Evolutionary conservation across 2,329 filamentous ascomycete species (phyloP).

Genomic region (Piedraia hortae): DNA sequence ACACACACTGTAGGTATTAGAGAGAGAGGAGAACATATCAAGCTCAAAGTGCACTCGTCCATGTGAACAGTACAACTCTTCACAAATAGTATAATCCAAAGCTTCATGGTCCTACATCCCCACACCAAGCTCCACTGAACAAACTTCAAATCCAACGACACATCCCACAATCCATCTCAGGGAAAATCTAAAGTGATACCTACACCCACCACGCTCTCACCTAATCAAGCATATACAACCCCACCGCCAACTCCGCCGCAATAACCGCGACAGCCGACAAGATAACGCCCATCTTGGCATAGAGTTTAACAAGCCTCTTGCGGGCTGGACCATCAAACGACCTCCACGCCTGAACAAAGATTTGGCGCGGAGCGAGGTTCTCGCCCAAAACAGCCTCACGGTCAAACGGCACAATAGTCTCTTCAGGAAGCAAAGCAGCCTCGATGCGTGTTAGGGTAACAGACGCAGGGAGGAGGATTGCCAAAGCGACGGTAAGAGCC

Average conservation of each 20-base stretch:
- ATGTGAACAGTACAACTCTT: no score
- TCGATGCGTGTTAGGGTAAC: conserved; percentile 62
- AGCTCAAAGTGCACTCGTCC: no score
- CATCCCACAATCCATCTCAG: no score
- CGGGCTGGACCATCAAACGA: conserved; percentile 49
- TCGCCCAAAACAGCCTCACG: conserved; percentile 44
- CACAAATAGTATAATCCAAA: no score
- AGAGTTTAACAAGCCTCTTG: conserved; percentile 44
- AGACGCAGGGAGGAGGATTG: conserved; percentile 51
- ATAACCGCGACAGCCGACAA: conserved; percentile 9
- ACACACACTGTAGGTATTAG: no score
- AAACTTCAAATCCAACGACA: no score
- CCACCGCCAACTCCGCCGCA: conserved; percentile 7
- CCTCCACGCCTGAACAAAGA: conserved; percentile 50
- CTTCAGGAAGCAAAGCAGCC: conserved; percentile 58
- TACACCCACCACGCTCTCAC: no score
- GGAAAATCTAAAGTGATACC: no score
- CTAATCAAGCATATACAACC: no score
- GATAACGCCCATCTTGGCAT: conserved; percentile 40
- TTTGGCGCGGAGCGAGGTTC: conserved; percentile 39
- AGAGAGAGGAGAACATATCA: no score
- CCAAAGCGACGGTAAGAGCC: conserved; percentile 24
- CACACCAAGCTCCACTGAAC: no score
- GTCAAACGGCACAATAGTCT: conserved; percentile 75
- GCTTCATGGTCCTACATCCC: no score